phyloP scores from a whole-genome alignment of 1,284 basidiomycete genomes.

The Caloboletus firmus region DNA sequence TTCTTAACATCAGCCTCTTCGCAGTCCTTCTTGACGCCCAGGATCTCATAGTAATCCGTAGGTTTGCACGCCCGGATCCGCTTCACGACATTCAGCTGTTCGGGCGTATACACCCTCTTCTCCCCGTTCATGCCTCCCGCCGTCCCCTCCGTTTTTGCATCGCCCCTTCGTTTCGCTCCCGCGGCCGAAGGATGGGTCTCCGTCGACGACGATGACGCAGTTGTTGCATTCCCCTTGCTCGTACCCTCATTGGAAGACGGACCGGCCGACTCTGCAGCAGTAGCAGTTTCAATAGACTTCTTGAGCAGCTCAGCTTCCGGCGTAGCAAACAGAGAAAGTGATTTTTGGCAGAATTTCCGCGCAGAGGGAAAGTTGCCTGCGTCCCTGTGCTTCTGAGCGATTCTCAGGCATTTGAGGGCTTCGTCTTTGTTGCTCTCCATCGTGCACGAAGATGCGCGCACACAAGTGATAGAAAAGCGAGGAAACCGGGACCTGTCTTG shows the following conservation, averaged over 20 bases:
- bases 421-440: conserved; percentile 94
- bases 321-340: conserved; percentile 81
- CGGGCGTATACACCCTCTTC: conserved; percentile 85
- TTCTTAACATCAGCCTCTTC: conserved; percentile 93
- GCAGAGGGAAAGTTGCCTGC: conserved; percentile 76
- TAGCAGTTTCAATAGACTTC: conserved; percentile 57
- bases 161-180: conserved; percentile 58
- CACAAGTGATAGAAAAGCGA: conserved; percentile 8
- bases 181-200: conserved; percentile 69
- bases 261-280: conserved; percentile 37
- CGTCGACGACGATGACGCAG: conserved; percentile 46
- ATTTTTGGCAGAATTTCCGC: conserved; percentile 90
- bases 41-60: conserved; percentile 93
- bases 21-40: conserved; percentile 82
- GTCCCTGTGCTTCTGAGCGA: conserved; percentile 74
- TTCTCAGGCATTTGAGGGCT: conserved; percentile 75
- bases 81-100: conserved; percentile 85
- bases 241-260: conserved; percentile 31
- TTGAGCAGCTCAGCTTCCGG: conserved; percentile 74
- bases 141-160: conserved; percentile 43
- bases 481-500: conserved; percentile 1
- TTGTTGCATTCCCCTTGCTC: conserved; percentile 34
- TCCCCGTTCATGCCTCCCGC: conserved; percentile 57
- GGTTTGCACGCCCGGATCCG: conserved; percentile 83
- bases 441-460: conserved; percentile 5